These are phyloP conservation scores for Zoysia japonica DNA, from an alignment of 176 grass and related monocot genomes.

Conservation along the genomic window DNA sequence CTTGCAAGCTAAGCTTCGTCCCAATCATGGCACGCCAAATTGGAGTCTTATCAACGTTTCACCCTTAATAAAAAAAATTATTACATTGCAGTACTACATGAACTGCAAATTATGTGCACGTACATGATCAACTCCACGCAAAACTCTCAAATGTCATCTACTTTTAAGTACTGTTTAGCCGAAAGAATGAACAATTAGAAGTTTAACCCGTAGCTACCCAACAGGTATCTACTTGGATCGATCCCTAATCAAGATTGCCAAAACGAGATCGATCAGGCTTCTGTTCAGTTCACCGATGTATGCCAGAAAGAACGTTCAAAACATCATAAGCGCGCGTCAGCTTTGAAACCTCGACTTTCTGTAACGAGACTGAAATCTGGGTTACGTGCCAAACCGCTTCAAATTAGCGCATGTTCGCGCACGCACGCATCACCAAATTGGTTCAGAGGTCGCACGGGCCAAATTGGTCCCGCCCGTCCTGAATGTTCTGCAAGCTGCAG, in stretches of 20 bases:
- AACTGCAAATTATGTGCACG: no score
- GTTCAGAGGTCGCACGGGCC: not conserved
- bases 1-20: not conserved
- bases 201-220: no score
- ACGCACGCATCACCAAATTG: not conserved
- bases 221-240: no score
- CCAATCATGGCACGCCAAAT: not conserved
- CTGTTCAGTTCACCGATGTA: no score
- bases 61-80: not conserved
- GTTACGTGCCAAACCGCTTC: constrained; percentile 26
- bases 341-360: not conserved
- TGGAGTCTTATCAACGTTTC: not conserved
- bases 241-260: no score
- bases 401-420: not conserved
- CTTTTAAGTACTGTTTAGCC: no score
- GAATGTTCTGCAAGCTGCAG: no score
- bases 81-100: no score
- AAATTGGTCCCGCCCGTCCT: constrained; percentile 13
- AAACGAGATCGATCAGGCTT: no score
- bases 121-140: no score
- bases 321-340: not conserved
- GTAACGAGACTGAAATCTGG: not conserved
- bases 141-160: no score
- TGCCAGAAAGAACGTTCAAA: not conserved
- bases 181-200: no score